Conservation (phyloP, 495 filamentous ascomycete species). For the Penicillium odoratum region DNA sequence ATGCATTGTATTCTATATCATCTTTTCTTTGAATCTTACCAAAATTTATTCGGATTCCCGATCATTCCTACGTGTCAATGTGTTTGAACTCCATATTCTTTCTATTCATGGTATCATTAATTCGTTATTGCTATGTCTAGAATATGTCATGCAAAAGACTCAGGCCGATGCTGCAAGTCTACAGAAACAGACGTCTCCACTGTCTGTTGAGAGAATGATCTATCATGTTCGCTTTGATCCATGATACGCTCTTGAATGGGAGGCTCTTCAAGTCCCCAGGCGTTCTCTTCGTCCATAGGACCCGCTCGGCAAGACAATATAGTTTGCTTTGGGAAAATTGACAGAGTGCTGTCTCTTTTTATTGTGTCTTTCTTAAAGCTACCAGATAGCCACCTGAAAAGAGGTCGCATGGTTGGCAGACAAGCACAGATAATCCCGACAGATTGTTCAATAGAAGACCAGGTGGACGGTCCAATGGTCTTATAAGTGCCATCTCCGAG, state of each 20-base stretch:
- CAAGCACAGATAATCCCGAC: constrained; percentile 52
- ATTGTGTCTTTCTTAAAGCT: not conserved
- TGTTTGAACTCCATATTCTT: not conserved
- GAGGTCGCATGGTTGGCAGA: constrained; percentile 42
- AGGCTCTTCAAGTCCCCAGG: not conserved
- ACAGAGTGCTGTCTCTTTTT: constrained; percentile 1
- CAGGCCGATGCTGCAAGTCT: constrained; percentile 5
- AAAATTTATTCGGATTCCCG: not conserved
- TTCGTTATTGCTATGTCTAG: not conserved
- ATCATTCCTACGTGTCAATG: not conserved
- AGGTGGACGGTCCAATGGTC: constrained; percentile 37
- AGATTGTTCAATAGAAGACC: constrained; percentile 53
- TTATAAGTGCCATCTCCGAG: constrained; percentile 19
- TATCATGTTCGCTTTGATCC: not conserved
- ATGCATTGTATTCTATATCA: constrained; percentile 42
- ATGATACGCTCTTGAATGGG: not conserved
- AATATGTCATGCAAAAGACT: constrained; percentile 12
- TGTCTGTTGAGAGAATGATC: not conserved
- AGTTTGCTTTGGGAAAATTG: not conserved
- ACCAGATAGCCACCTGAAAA: constrained; percentile 21
- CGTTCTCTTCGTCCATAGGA: constrained; percentile 9
- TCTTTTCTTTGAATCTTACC: constrained; percentile 9
- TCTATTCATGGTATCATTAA: not conserved
- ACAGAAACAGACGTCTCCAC: not conserved
- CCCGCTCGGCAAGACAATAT: not conserved